Conservation (phyloP, 1,139 yeast genomes). For the Yamadazyma aaseri region DNA sequence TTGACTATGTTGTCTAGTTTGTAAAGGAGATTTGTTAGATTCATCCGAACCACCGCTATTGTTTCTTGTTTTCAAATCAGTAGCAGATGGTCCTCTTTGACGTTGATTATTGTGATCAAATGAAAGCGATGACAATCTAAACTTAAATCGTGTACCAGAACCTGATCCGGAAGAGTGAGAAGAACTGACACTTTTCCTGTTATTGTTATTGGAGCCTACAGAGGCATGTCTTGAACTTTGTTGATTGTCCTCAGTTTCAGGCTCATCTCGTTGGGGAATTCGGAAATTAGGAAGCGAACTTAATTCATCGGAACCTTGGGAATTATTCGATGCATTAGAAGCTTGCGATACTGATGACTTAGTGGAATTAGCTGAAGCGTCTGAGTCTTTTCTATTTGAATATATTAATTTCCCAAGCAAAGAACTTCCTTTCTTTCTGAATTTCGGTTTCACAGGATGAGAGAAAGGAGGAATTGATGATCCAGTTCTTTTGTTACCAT, state of each 20-base stretch:
- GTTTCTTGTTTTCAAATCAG: conserved; percentile 6
- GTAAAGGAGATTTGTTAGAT: conserved; percentile 3
- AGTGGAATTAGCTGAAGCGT: conserved; percentile 12
- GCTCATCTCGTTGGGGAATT: conserved; percentile 1
- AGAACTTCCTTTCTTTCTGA: conserved; percentile 42
- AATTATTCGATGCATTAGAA: conserved; percentile 5
- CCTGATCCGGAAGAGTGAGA: conserved; percentile 17
- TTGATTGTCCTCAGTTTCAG: conserved; percentile 3
- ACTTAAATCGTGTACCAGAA: conserved; percentile 27
- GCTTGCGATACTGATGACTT: background rate
- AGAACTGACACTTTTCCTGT: conserved; percentile 21
- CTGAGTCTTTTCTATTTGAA: conserved; percentile 40
- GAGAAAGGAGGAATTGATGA: conserved; percentile 47
- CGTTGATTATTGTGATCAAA: conserved; percentile 26
- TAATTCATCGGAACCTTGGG: conserved; percentile 4
- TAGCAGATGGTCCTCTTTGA: conserved; percentile 6
- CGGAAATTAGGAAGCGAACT: conserved; percentile 6
- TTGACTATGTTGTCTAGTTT: background rate
- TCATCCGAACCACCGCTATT: conserved; percentile 8
- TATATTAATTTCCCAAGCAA: conserved; percentile 50
- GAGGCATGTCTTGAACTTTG: conserved; percentile 7
- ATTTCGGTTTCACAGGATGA: conserved; percentile 52
- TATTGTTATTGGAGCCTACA: conserved; percentile 4
- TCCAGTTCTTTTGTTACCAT: conserved; percentile 35
- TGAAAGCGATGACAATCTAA: conserved; percentile 37